Evolutionary conservation across 257 asterid species (phyloP), one percentile per base, ranked within the genome.

Genomic region (Prunella vulgaris): DNA sequence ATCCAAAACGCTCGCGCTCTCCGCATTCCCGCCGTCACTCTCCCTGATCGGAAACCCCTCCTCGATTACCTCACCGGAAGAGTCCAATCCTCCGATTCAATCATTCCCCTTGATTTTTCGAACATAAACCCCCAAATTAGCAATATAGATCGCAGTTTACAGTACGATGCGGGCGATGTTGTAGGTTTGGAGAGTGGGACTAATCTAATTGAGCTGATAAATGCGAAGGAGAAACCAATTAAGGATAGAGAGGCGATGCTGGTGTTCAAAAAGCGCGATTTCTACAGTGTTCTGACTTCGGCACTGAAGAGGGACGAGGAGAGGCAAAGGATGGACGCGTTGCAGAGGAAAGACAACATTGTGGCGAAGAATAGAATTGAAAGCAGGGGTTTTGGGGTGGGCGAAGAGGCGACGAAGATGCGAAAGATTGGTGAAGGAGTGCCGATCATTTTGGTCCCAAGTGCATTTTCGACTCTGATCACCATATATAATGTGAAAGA

Each of bases 351-450:
- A 74, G 96, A 94, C 75, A 87, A 86, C 40, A 84, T 92, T 5
- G 98, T 92, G 24, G 97, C 99, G 0, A 94, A 94, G 84, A 94
- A 81, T 63, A 61, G 98, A 73, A 87, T 94, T 37, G 98, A 89
- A 77, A 88, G 97, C 46, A 80, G 88, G 69, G 95, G 87, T 27
- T 78, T 74, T 37, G 95, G 89, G 9, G 73, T 70, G 9, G 97
- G 90, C 7, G 98, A 86, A 62, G 88, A 81, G 35, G 85, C 80
- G n/a, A 84, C 90, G 5, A 91, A 84, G 60, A 80, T 94, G 95
- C 80, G 95, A 63, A 93, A 88, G 80, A 81, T 87, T 44, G 99
- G 99, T 53, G 99, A 93, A 63, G 99, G 99, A 0, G 99, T 94
- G 49, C 99, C 98, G 0, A 94, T 94, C 52, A 92, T 94, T 33